phyloP scores from a whole-genome alignment of 176 grass and related monocot species.

The Oryza coarctata region DNA sequence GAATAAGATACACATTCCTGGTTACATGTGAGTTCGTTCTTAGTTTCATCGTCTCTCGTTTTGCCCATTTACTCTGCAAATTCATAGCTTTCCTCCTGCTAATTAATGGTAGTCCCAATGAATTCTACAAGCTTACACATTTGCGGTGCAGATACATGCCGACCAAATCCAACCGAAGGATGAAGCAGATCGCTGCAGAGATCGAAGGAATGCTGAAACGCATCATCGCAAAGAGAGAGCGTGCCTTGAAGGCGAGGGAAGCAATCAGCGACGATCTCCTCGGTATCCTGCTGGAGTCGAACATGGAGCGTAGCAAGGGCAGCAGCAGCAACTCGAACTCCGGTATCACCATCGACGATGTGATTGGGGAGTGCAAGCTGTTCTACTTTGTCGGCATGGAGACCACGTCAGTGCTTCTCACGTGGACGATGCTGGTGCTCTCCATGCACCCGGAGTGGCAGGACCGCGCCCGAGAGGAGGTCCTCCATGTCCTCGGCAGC shows the following conservation, averaged over 20 bases:
- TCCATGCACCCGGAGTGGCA: constrained; percentile 88
- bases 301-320: constrained; percentile 40
- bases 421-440: constrained; percentile 72
- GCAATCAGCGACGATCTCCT: constrained; percentile 47
- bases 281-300: constrained; percentile 63
- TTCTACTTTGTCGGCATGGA: constrained; percentile 92
- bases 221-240: constrained; percentile 62
- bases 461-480: constrained; percentile 68
- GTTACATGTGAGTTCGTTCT: neutral
- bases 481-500: constrained; percentile 43
- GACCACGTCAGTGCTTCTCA: constrained; percentile 78
- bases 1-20: constrained; percentile 40
- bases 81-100: no score
- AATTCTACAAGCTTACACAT: neutral
- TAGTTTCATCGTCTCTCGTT: no score
- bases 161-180: constrained; percentile 51
- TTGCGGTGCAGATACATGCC: constrained; percentile 41
- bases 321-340: constrained; percentile 6
- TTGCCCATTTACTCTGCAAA: no score
- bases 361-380: constrained; percentile 87
- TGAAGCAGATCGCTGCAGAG: constrained; percentile 52
- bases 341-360: constrained; percentile 60
- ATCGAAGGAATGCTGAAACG: constrained; percentile 42
- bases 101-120: no score
- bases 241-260: constrained; percentile 32